Percentiles rank a stretch among this genome's conserved stretches.
Conservation (phyloP, 2,329 filamentous ascomycete species). For the Talaromyces amestolkiae region DNA sequence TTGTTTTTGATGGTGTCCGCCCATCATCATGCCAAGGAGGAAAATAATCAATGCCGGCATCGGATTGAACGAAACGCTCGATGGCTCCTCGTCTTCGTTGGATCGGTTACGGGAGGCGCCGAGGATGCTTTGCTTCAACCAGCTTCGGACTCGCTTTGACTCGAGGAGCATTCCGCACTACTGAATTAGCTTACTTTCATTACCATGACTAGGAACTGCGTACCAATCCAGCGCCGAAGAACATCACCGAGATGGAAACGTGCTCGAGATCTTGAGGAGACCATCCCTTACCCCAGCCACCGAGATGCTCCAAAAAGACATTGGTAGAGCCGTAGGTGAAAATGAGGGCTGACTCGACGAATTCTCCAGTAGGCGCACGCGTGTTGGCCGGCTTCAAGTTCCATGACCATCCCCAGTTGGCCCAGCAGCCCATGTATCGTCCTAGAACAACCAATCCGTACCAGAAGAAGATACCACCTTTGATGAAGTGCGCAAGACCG, state of each 20-base stretch:
- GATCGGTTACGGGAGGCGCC: slow-evolving; percentile 35
- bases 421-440: slow-evolving; percentile 86
- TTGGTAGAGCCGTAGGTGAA: slow-evolving; percentile 87
- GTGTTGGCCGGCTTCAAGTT: slow-evolving; percentile 76
- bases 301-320: slow-evolving; percentile 87
- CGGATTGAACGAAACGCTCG: slow-evolving; percentile 73
- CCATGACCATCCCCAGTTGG: slow-evolving; percentile 93
- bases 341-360: slow-evolving; percentile 84
- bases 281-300: slow-evolving; percentile 69
- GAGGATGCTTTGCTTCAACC: slow-evolving; percentile 50
- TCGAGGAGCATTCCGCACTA: slow-evolving; percentile 82
- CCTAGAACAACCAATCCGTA: slow-evolving; percentile 83
- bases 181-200: not conserved
- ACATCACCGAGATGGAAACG: slow-evolving; percentile 86
- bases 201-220: slow-evolving; percentile 22
- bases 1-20: slow-evolving; percentile 77
- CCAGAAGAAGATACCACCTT: slow-evolving; percentile 93
- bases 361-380: slow-evolving; percentile 72
- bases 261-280: slow-evolving; percentile 82
- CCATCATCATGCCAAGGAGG: slow-evolving; percentile 91
- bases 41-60: slow-evolving; percentile 84
- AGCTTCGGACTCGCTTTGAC: slow-evolving; percentile 64
- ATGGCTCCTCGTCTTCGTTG: slow-evolving; percentile 39
- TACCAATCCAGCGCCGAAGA: slow-evolving; percentile 86
- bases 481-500: slow-evolving; percentile 88